These are phyloP conservation scores for Phialophora expanda DNA, from an alignment of 2,329 filamentous ascomycete species.

Conservation along the genomic window DNA sequence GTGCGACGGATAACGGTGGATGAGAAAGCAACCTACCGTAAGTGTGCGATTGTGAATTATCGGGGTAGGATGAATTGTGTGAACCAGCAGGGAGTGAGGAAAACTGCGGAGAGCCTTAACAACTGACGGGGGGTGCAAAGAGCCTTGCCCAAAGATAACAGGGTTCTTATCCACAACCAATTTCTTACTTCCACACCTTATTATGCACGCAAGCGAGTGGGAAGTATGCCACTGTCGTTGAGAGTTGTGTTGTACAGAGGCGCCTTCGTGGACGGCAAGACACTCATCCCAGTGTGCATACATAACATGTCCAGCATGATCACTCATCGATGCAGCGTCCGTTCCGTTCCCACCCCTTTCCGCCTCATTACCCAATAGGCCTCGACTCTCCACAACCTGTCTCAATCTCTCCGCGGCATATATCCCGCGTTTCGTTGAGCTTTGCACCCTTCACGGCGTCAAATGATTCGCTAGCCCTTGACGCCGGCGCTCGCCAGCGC, in stretches of 20 bases:
- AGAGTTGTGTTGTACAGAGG: background rate
- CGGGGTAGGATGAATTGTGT: too few relatives aligned
- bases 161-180: background rate
- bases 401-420: background rate
- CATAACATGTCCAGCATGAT: background rate
- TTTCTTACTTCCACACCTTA: background rate
- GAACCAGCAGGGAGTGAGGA: too few relatives aligned
- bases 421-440: background rate
- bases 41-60: background rate
- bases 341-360: background rate
- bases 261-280: background rate
- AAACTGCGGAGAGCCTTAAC: too few relatives aligned
- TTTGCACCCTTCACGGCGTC: background rate
- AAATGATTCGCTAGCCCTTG: slow-evolving; percentile 15
- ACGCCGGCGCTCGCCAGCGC: slow-evolving; percentile 8
- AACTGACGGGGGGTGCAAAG: too few relatives aligned
- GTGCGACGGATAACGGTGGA: background rate
- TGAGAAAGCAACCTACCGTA: background rate
- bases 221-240: background rate
- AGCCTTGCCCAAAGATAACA: too few relatives aligned
- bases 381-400: background rate
- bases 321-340: background rate
- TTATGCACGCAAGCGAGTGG: background rate
- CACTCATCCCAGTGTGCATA: background rate
- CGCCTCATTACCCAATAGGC: background rate